Percentiles rank a stretch among this genome's conserved stretches.
Conservation (phyloP, 805 yeast genomes). For the Cyberlindnera bimundalis region DNA sequence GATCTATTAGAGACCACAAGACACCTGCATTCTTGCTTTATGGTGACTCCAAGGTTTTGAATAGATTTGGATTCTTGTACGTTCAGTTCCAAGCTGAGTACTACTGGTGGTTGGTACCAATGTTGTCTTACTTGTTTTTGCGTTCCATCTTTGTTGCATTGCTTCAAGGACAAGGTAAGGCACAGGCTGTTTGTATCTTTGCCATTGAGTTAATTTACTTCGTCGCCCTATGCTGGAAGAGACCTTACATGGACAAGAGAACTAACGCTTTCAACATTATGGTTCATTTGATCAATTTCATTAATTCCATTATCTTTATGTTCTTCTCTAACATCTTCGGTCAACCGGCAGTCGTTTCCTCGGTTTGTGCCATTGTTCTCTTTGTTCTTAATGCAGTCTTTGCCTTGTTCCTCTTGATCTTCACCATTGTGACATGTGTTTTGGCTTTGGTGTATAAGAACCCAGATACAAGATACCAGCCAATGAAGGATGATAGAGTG, state of each 20-base stretch:
- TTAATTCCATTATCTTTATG: slow-evolving; percentile 83
- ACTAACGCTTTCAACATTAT: slow-evolving; percentile 92
- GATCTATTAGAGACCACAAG: slow-evolving; percentile 67
- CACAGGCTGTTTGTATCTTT: slow-evolving; percentile 75
- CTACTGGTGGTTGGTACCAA: slow-evolving; percentile 75
- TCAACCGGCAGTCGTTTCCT: slow-evolving; percentile 84
- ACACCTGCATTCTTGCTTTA: slow-evolving; percentile 90
- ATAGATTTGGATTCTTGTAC: slow-evolving; percentile 88
- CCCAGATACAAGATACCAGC: slow-evolving; percentile 94
- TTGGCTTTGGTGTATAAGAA: slow-evolving; percentile 82
- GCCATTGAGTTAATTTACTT: slow-evolving; percentile 72
- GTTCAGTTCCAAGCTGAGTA: slow-evolving; percentile 86
- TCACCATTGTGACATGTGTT: slow-evolving; percentile 84
- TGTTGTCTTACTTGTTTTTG: slow-evolving; percentile 61
- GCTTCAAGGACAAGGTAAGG: slow-evolving; percentile 75
- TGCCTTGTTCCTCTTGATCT: slow-evolving; percentile 74
- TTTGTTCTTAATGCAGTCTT: slow-evolving; percentile 87
- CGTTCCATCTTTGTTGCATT: slow-evolving; percentile 86
- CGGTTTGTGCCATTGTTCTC: slow-evolving; percentile 87
- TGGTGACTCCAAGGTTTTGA: slow-evolving; percentile 77
- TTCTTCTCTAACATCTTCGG: slow-evolving; percentile 83
- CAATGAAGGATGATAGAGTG: slow-evolving; percentile 93
- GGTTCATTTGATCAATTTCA: slow-evolving; percentile 71
- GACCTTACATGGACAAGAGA: slow-evolving; percentile 93
- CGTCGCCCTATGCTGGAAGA: slow-evolving; percentile 57